These are phyloP conservation scores for Cruciata laevipes DNA, from an alignment of 257 asterid species.

Conservation along the genomic window DNA sequence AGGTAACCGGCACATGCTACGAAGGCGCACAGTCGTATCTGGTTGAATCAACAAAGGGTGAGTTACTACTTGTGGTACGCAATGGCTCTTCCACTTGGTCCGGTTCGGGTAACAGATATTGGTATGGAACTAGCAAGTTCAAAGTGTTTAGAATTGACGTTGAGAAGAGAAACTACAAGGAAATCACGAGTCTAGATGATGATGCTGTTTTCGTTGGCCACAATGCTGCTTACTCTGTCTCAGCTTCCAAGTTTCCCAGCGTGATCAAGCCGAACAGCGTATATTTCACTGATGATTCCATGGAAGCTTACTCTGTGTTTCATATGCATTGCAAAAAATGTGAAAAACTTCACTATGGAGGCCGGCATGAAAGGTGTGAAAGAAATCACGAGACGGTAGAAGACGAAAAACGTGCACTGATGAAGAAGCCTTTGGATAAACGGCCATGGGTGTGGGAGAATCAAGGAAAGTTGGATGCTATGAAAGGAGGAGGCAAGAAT, in stretches of 20 bases:
- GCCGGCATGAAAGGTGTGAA: too few relatives aligned
- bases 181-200: neutral
- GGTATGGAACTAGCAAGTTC: neutral
- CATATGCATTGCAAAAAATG: too few relatives aligned
- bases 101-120: neutral
- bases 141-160: neutral
- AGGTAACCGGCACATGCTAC: neutral
- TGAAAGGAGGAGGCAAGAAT: too few relatives aligned
- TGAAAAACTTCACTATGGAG: too few relatives aligned
- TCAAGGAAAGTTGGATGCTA: too few relatives aligned
- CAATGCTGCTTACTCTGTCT: neutral
- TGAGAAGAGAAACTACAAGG: neutral
- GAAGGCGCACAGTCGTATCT: neutral
- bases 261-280: neutral
- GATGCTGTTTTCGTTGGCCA: neutral
- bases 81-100: neutral
- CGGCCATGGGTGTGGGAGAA: too few relatives aligned
- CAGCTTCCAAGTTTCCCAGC: neutral
- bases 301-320: too few relatives aligned
- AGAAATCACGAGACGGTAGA: too few relatives aligned
- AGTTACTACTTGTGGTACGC: neutral
- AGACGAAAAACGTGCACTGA: too few relatives aligned
- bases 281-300: neutral
- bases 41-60: neutral
- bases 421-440: too few relatives aligned